A percentile compares a stretch with the other conserved stretches of the same genome.
Evolutionary conservation across 2,329 filamentous ascomycete species (phyloP).

Genomic region (Teratosphaeria viscida): DNA sequence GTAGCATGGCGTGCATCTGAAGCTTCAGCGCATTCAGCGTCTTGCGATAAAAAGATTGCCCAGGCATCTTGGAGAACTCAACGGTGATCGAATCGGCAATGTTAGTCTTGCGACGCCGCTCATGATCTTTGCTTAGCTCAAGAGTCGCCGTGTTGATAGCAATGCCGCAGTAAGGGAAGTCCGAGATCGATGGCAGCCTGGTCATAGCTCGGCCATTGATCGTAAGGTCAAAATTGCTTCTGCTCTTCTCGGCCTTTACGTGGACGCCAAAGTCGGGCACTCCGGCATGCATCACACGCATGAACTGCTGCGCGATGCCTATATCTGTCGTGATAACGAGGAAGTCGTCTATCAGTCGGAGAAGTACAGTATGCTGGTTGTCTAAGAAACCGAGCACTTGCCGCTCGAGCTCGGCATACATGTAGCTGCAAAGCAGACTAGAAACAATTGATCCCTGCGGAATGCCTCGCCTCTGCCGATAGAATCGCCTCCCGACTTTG

Average conservation of each 20-base stretch:
- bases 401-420: conserved; percentile 79
- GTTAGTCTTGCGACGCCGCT: conserved; percentile 39
- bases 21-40: conserved; percentile 67
- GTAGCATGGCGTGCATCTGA: conserved; percentile 74
- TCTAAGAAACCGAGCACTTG: conserved; percentile 58
- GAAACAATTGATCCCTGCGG: conserved; percentile 89
- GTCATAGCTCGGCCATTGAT: conserved; percentile 46
- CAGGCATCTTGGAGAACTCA: conserved; percentile 61
- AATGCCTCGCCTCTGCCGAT: conserved; percentile 78
- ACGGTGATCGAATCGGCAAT: conserved; percentile 68
- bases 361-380: conserved; percentile 47
- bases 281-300: conserved; percentile 70
- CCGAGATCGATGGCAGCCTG: conserved; percentile 28
- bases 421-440: conserved; percentile 82
- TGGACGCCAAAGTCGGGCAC: conserved; percentile 68
- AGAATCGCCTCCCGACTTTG: conserved; percentile 78
- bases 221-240: conserved; percentile 68
- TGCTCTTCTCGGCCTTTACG: conserved; percentile 67
- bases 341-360: conserved; percentile 88
- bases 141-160: conserved; percentile 65
- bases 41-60: conserved; percentile 71
- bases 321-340: conserved; percentile 68
- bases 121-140: conserved; percentile 60
- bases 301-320: conserved; percentile 58
- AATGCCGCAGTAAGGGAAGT: conserved; percentile 86